A percentile compares a stretch with the other conserved stretches of the same genome.
Conservation (phyloP, 768 basidiomycete species). For the Collybiopsis luxurians region DNA sequence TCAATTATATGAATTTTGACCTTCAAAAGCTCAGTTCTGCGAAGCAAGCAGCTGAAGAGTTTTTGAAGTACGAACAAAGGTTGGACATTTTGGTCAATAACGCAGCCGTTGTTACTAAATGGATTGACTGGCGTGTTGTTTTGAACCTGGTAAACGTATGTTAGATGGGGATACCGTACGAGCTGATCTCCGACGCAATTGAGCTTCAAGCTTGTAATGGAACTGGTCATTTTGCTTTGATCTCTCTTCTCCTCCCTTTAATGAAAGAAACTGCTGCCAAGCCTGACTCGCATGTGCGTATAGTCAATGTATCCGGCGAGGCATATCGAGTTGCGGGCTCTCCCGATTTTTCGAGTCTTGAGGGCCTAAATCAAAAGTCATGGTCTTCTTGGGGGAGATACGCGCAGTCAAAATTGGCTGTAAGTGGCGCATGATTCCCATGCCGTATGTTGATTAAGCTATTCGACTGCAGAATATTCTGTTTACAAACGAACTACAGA, state of each 20-base stretch:
- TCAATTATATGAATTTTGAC: slow-evolving; percentile 10
- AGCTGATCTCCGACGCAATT: slow-evolving; percentile 1
- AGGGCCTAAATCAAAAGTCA: slow-evolving; percentile 4
- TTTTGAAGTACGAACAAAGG: slow-evolving; percentile 5
- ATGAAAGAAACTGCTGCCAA: background rate
- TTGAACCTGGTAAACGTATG: no score
- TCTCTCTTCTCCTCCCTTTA: slow-evolving; percentile 2
- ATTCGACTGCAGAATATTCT: slow-evolving; percentile 3
- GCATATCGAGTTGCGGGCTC: background rate
- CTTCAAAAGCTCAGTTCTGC: slow-evolving; percentile 5
- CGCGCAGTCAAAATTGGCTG: slow-evolving; percentile 2
- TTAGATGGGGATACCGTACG: background rate
- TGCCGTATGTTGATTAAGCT: background rate
- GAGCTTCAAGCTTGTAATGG: background rate
- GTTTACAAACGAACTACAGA: slow-evolving; percentile 9
- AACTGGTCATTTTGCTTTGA: slow-evolving; percentile 2
- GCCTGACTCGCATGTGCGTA: slow-evolving; percentile 6
- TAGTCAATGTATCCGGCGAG: slow-evolving; percentile 2
- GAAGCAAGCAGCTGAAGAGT: slow-evolving; percentile 7
- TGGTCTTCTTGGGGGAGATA: slow-evolving; percentile 2
- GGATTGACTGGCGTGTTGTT: no score
- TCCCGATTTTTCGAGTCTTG: slow-evolving; percentile 2
- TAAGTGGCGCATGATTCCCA: background rate
- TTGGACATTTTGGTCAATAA: slow-evolving; percentile 12
- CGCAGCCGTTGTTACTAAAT: slow-evolving; percentile 5